Base-by-base conservation (phyloP, 768 basidiomycete species). In the Tricholomella constricta region DNA sequence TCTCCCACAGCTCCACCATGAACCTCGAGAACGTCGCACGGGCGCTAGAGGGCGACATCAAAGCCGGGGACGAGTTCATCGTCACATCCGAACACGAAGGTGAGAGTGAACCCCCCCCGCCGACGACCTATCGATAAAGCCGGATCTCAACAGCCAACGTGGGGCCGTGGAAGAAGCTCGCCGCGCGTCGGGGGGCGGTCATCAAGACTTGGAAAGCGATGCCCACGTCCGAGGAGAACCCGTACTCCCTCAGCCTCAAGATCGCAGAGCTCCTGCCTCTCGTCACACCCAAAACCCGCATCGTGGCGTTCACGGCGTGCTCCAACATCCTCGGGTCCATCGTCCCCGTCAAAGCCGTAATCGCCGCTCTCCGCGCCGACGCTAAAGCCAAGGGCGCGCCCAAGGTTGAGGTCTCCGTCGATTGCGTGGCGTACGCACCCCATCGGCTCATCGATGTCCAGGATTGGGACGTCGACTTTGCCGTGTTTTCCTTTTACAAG, bases 51-150 rank as follows among this genome's bases (percentile, higher is more conserved):
- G 61, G 57, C 0, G 77, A 77, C 46, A 73, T 91, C 23, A 62
- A 76, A 31, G 54, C 69, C 1, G 86, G 80, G 3, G 89, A 91
- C 52, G 89, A 91, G 66, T 83, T 91, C 51, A 83, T 93, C 48
- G 64, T 91, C n/a, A 88, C 86, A 0, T 81, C 80, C 1, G 90
- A 91, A 62, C 90, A 93, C 57, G 89, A 93, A 76, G 83, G 88
- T 89, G 34, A 23, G 71, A 52, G 20, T 51, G 11, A 17, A 44
- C n/a, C n/a, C n/a, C n/a, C n/a, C n/a, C n/a, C n/a, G n/a, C n/a
- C n/a, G n/a, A n/a, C n/a, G n/a, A n/a, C n/a, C n/a, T n/a, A n/a
- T n/a, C n/a, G n/a, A n/a, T n/a, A n/a, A n/a, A n/a, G n/a, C n/a
- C n/a, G n/a, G n/a, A n/a, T n/a, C n/a, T n/a, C 26, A 19, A 4